Base-by-base conservation (phyloP, 768 basidiomycete species). In the Suillus discolor region DNA sequence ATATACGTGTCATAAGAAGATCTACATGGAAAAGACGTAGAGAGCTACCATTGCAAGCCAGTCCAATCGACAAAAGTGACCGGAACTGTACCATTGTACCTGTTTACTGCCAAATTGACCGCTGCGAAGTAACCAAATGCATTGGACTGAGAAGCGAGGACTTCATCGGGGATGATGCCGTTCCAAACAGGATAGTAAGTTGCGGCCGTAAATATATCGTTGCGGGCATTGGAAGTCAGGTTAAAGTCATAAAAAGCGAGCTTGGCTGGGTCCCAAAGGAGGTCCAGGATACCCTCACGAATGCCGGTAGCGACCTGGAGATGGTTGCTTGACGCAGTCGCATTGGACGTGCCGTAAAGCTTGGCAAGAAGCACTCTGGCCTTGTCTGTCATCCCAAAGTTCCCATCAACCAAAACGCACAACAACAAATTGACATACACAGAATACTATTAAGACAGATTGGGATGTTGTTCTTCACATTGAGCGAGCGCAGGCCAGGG, bases 161-260 rank as follows among this genome's bases (percentile, higher is more conserved):
- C 71, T 70, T 93, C 90, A 28, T 83, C 71, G 0, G 96, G 96
- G 57, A 94, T 80, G 71, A 98, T 95, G 20, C 88, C 91, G 61
- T 84, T 89, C 96, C 95, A 97, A 59, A 90, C 81, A 0, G 96
- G 93, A 74, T 94, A 94, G 80, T 88, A 95, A 1, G 85, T 87
- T 1, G 92, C 95, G 3, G 79, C 83, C n/a, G 87, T 87, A 79
- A 90, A 95, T 38, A 93, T 73, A 57, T 70, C 76, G 71, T 87
- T 89, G 62, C 90, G 87, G 16, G 84, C 72, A 60, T 89, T 87
- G 3, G 88, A 83, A 8, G 86, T 89, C 47, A 90, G 75, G 75
- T 94, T 93, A 78, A 91, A 97, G 77, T 97, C 96, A 71, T 96
- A 96, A 78, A 96, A 97, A 0, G 90, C 90, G n/a, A 94, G 81